Percentiles rank a stretch among this genome's conserved stretches.
phyloP scores from a whole-genome alignment of 768 basidiomycete species.

The Boletellus ananiceps region DNA sequence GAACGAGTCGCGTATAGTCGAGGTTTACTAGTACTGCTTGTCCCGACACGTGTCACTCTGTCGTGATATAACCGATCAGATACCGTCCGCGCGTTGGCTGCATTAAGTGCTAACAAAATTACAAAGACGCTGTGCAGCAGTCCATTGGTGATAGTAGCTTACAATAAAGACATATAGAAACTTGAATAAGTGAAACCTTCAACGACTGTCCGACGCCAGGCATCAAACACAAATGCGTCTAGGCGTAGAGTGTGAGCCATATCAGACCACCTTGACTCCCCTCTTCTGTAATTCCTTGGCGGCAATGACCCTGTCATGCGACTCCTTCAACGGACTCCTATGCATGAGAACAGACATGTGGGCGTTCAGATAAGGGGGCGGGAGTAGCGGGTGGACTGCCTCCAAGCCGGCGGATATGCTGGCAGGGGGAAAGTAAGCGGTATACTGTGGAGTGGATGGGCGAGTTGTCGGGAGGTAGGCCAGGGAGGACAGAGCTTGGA shows the following conservation, averaged over 20 bases:
- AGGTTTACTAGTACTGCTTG: too few relatives aligned
- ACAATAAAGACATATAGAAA: slow-evolving; percentile 27
- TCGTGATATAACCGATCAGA: too few relatives aligned
- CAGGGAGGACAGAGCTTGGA: slow-evolving; percentile 54
- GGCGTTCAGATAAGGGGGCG: slow-evolving; percentile 64
- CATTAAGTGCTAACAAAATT: not conserved
- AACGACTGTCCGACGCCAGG: slow-evolving; percentile 15
- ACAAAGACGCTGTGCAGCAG: slow-evolving; percentile 9
- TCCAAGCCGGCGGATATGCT: slow-evolving; percentile 53
- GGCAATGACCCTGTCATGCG: slow-evolving; percentile 59
- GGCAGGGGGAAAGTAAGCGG: slow-evolving; percentile 61
- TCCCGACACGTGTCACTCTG: too few relatives aligned
- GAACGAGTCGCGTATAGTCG: too few relatives aligned
- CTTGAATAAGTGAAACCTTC: slow-evolving; percentile 21
- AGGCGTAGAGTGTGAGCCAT: not conserved
- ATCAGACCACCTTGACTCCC: slow-evolving; percentile 5
- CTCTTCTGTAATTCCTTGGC: slow-evolving; percentile 44
- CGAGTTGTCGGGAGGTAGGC: slow-evolving; percentile 46
- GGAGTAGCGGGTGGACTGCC: slow-evolving; percentile 64
- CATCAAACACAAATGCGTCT: slow-evolving; percentile 14
- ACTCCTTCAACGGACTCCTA: slow-evolving; percentile 64
- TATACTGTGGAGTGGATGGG: slow-evolving; percentile 40
- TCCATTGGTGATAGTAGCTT: slow-evolving; percentile 18
- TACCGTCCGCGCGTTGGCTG: too few relatives aligned
- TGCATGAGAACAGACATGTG: slow-evolving; percentile 66